Evolutionary conservation across 2,329 filamentous ascomycete species (phyloP), one percentile per base, ranked within the genome.

Genomic region (Aureobasidium lini): DNA sequence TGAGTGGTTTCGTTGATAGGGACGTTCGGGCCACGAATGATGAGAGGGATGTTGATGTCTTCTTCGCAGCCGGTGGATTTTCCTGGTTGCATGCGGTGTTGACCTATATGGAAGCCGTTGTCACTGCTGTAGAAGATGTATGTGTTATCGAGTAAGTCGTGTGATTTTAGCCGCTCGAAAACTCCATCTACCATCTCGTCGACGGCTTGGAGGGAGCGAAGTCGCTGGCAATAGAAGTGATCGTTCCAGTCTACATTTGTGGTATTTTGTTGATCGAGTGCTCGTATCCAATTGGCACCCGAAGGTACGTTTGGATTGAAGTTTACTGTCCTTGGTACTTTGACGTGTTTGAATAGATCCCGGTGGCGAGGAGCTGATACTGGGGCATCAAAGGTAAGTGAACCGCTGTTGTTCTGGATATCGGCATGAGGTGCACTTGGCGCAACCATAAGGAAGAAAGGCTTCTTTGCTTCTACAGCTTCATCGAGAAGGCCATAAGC

Each of bases 351-450:
- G 67, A 90, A 90, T 0, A 89, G 76, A 66, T 86, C 71, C 42
- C 77, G 74, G 62, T 90, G 86, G 44, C 85, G 76, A 43, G 82
- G 74, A 0, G 84, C 79, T 0, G 85, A 79, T 15, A 87, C 75
- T 0, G 84, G 84, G 0, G 76, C 75, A 5, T 76, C 73, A 67
- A 81, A 62, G 62, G 9, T 66, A 66, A 23, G 63, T 2, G 64
- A 62, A 39, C 68, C 66, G 11, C 68, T 79, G 76, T 43, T 64
- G 58, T 69, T 62, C 44, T 77, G 67, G 4, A 80, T 73, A 61
- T 85, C 83, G 23, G 79, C 79, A 65, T 90, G 87, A 0, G 87
- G 87, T 0, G 83, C 86, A 6, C 86, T 78, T 0, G 87, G 87
- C 0, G 86, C 83, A 8, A 88, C 76, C 0, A 79, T 79, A 4